Percentiles rank a stretch among this genome's conserved stretches.
These are phyloP conservation scores for Closterium sp. DNA, from an alignment of 139 green algal species.

Conservation along the genomic window DNA sequence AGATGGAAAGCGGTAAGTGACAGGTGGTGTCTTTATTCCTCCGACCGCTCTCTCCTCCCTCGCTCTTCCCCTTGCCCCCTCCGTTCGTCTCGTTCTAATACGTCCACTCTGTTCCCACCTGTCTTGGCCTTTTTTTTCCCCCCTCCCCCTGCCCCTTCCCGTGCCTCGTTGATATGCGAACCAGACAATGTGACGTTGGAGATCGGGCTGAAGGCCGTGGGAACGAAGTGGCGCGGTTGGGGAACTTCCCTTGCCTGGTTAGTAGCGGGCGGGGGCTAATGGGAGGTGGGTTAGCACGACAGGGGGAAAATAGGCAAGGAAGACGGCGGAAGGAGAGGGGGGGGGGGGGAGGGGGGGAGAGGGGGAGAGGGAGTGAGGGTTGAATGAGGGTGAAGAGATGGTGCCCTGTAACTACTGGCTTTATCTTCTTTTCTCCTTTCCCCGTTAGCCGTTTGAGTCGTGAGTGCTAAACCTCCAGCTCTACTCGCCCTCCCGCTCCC, in stretches of 20 bases:
- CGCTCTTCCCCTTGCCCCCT: too few species aligned
- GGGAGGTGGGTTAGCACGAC: too few species aligned
- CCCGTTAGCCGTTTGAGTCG: not conserved
- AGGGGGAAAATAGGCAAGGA: not conserved
- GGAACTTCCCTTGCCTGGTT: not conserved
- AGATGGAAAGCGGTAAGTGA: not conserved
- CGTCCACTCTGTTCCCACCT: not conserved
- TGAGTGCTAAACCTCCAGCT: too few species aligned
- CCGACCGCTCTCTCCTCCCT: too few species aligned
- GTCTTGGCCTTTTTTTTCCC: not conserved
- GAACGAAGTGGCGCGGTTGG: not conserved
- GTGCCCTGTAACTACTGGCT: not conserved
- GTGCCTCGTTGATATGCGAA: not conserved
- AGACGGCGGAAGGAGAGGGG: not conserved
- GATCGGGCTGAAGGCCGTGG: not conserved
- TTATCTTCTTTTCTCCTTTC: not conserved
- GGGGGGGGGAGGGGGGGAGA: not conserved
- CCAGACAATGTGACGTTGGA: not conserved
- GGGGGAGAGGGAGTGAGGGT: not conserved
- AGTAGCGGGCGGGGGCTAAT: not conserved
- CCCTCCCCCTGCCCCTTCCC: not conserved
- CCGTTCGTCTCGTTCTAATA: too few species aligned
- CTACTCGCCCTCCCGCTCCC: too few species aligned
- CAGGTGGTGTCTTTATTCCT: too few species aligned
- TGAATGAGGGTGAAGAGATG: not conserved